Evolutionary conservation across 306 rosid species (phyloP), one percentile per base, ranked within the genome.

Genomic region (Sophora flavescens): DNA sequence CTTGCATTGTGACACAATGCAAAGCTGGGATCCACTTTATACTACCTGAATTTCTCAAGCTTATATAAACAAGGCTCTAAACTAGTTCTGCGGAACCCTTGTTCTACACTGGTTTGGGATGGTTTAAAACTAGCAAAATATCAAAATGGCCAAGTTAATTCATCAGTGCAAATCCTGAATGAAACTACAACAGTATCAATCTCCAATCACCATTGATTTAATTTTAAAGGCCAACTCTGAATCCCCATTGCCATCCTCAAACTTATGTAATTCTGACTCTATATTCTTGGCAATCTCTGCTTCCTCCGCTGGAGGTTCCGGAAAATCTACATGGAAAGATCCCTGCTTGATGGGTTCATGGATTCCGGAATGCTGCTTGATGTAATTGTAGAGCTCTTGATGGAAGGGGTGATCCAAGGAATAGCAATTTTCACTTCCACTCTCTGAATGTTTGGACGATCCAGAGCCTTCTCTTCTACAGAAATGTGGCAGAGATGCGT

Each of bases 391-490:
- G 76, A 93, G 93, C 59, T 87, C 72, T 84, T 86, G 93, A 81
- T 91, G 98, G 81, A 93, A 93, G 5, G 87, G 85, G 38, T 93
- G 97, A 72, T 89, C 97, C 68, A 84, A 56, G 54, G 97, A 91
- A 84, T 68, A 93, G 79, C 92, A 91, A 82, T 76, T 88, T 30
- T 84, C 88, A 58, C 63, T 56, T 67, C 88, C 88, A 61, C 79
- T 77, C 2, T 28, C 84, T 45, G 90, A 77, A 68, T 77, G 74
- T 57, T 75, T 89, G 17, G 97, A 91, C 42, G 94, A 86, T 68
- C 92, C 89, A 0, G 93, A 90, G 30, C 94, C 91, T 78, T 85
- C 97, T 63, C 26, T 82, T 87, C 50, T 85, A 82, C 91, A 91
- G 87, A 91, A 94, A 80, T 89, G 96, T 5, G 97, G 97, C 60